These are phyloP conservation scores for Emericellopsis cladophorae DNA, from an alignment of 2,329 filamentous ascomycete genomes.

Conservation along the genomic window DNA sequence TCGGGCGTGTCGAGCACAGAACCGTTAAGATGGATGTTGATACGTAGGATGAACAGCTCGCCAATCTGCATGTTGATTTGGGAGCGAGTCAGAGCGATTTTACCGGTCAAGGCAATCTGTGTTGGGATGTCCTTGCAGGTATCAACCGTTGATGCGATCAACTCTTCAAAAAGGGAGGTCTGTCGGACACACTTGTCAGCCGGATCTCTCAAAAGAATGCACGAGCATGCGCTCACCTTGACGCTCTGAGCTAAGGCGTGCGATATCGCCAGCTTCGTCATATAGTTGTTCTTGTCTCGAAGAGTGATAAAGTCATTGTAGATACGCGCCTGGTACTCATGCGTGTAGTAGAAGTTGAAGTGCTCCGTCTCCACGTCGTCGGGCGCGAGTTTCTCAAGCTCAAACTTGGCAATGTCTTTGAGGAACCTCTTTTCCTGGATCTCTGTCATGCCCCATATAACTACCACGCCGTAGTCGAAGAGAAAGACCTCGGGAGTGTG, in stretches of 20 bases:
- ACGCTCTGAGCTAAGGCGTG: slow-evolving; percentile 93
- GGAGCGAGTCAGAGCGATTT: slow-evolving; percentile 73
- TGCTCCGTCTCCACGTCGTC: slow-evolving; percentile 92
- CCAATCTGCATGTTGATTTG: slow-evolving; percentile 99
- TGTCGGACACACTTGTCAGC: slow-evolving; percentile 15
- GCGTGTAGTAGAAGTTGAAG: slow-evolving; percentile 99
- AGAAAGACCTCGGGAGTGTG: slow-evolving; percentile 92
- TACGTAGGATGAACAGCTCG: slow-evolving; percentile 92
- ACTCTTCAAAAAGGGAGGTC: slow-evolving; percentile 91
- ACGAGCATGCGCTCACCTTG: slow-evolving; percentile 43
- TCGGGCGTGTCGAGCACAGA: slow-evolving; percentile 94
- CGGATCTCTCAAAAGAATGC: neutral
- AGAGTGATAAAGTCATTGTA: slow-evolving; percentile 99
- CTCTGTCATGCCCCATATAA: slow-evolving; percentile 97
- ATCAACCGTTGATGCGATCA: slow-evolving; percentile 87
- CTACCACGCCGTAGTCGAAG: slow-evolving; percentile 94
- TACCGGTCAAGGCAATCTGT: slow-evolving; percentile 84
- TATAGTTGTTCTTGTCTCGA: slow-evolving; percentile 89
- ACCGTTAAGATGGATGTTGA: slow-evolving; percentile 96
- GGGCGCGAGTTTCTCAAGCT: slow-evolving; percentile 73
- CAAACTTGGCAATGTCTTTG: slow-evolving; percentile 89
- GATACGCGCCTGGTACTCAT: slow-evolving; percentile 94
- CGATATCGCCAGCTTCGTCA: slow-evolving; percentile 94
- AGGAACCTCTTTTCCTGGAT: slow-evolving; percentile 81
- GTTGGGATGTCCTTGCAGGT: slow-evolving; percentile 86